phyloP scores from a whole-genome alignment of 352 stramenopile genomes.

The Lagenidium giganteum region DNA sequence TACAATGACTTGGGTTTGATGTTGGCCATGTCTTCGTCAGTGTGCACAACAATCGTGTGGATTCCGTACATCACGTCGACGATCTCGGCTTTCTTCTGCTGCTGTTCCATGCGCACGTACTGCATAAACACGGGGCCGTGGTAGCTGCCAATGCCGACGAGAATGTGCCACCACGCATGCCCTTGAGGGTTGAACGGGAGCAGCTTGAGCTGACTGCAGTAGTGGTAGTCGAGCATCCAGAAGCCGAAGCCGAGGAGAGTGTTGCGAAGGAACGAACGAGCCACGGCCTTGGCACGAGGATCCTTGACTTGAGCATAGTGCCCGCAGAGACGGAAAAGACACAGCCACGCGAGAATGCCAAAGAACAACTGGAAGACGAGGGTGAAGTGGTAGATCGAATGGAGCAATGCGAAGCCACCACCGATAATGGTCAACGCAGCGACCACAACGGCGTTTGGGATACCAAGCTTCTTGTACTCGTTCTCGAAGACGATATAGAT shows the following conservation, averaged over 20 bases:
- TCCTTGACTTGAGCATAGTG: slow-evolving; percentile 66
- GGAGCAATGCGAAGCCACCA: slow-evolving; percentile 60
- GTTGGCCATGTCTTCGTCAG: neutral
- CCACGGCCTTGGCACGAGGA: slow-evolving; percentile 41
- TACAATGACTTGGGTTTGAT: slow-evolving; percentile 8
- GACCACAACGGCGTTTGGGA: slow-evolving; percentile 39
- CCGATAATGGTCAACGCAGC: slow-evolving; percentile 47
- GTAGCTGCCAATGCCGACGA: slow-evolving; percentile 77
- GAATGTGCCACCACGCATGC: slow-evolving; percentile 83
- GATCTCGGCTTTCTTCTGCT: slow-evolving; percentile 57
- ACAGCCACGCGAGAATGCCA: slow-evolving; percentile 43
- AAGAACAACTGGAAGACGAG: slow-evolving; percentile 79
- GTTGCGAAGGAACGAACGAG: slow-evolving; percentile 51
- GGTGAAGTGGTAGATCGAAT: slow-evolving; percentile 75
- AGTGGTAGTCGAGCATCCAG: slow-evolving; percentile 83
- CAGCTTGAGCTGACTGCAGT: slow-evolving; percentile 44
- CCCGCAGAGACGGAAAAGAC: slow-evolving; percentile 36
- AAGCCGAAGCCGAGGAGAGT: slow-evolving; percentile 61
- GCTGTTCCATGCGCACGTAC: slow-evolving; percentile 77
- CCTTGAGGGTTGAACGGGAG: slow-evolving; percentile 74
- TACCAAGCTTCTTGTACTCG: slow-evolving; percentile 42
- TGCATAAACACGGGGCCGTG: slow-evolving; percentile 83
- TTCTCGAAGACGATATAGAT: slow-evolving; percentile 84
- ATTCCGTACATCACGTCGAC: slow-evolving; percentile 48
- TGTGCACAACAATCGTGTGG: slow-evolving; percentile 58